These are phyloP conservation scores for Heliamphora exappendiculata DNA, from an alignment of 148 eudicot species.

Conservation along the genomic window DNA sequence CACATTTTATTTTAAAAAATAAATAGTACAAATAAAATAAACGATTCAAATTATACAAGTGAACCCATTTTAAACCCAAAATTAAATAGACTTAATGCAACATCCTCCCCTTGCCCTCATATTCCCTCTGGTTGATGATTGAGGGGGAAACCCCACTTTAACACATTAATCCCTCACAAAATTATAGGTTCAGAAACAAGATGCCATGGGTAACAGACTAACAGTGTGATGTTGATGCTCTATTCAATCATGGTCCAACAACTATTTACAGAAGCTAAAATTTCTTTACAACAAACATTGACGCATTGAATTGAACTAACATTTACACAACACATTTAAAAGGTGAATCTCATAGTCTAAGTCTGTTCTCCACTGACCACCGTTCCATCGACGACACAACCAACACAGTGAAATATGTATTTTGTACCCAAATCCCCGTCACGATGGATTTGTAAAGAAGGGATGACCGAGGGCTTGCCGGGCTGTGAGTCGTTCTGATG, in stretches of 20 bases:
- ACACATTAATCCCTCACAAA: too few species aligned
- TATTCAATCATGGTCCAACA: background rate
- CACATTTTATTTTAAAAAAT: too few species aligned
- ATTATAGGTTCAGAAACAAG: too few species aligned
- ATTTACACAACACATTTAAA: background rate
- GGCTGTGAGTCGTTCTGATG: slow-evolving; percentile 59
- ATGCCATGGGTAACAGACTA: too few species aligned
- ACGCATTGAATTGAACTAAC: background rate
- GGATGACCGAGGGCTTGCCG: slow-evolving; percentile 63
- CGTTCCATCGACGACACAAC: background rate
- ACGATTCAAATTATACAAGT: too few species aligned
- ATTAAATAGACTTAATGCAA: too few species aligned
- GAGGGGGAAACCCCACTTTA: too few species aligned
- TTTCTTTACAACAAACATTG: background rate
- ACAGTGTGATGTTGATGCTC: background rate
- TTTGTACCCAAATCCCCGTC: background rate
- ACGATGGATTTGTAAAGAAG: slow-evolving; percentile 38
- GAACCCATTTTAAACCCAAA: too few species aligned
- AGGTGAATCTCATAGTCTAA: background rate
- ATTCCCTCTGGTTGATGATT: too few species aligned
- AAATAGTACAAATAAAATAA: too few species aligned
- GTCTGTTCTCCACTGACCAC: background rate
- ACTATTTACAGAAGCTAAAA: background rate
- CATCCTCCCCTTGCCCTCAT: too few species aligned
- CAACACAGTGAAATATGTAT: background rate